Base-by-base conservation (phyloP, 495 filamentous ascomycete genomes). In the Penicillium pancosmium region DNA sequence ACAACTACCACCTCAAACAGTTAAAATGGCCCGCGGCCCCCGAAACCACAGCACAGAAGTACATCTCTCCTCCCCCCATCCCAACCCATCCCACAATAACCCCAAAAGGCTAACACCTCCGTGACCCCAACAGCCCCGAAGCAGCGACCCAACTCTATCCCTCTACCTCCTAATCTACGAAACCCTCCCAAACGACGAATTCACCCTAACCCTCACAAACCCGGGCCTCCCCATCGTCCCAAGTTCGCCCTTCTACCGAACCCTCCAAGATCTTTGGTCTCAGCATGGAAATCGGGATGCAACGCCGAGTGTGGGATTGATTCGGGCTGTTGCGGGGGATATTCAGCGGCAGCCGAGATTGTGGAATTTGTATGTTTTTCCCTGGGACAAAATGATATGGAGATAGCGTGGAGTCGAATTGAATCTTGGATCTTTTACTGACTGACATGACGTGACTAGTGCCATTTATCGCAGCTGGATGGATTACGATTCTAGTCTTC, bases 201-300 rank as follows among this genome's bases (percentile, higher is more conserved):
- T n/a, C 41, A 44, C 15, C 41, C 41, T 44, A 44, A 19, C 41
- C 27, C 27, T 31, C 21, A 44, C 41, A 16, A n/a, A 4, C 41
- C 46, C 46, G 0, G 46, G 46, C 46, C 46, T 48, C 19, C 46
- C 46, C 46, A 27, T 48, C 23, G 46, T 48, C 21, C 46, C 46
- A 3, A 27, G 23, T 8, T 48, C 46, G 10, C 46, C 46, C 46
- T 48, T 48, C 46, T 48, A 48, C 46, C 46, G 15, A 15, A 27
- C 46, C 46, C 46, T 48, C 23, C 19, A 48, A 48, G 46, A 48
- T 8, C 46, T 48, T 21, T 48, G 46, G 46, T 10, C 46, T 8
- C 19, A 27, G 23, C 46, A 48, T 8, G 46, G 46, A 12, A 25
- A 23, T 15, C 18, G 46, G 2, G 46, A 48, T 4, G 46, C 19